These are phyloP conservation scores for Rhodotorula sp. DNA, from an alignment of 1,284 basidiomycete species.

Conservation along the genomic window DNA sequence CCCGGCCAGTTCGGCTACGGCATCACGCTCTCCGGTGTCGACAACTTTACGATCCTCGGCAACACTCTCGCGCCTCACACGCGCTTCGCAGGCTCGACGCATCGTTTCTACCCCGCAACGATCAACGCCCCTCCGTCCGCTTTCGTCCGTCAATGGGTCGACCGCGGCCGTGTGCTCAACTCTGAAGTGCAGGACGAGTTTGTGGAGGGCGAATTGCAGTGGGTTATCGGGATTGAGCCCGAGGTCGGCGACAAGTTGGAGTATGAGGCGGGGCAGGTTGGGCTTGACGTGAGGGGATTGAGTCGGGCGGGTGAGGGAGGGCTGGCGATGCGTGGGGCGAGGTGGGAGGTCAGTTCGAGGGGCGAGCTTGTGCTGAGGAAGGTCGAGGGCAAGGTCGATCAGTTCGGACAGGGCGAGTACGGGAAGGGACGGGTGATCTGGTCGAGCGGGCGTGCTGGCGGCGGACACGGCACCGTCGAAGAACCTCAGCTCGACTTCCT, in stretches of 20 bases:
- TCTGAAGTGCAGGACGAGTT: constrained; percentile 43
- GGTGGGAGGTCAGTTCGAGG: constrained; percentile 29
- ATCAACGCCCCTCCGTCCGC: constrained; percentile 41
- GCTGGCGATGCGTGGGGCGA: constrained; percentile 31
- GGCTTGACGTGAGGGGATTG: constrained; percentile 11
- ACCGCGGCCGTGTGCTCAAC: constrained; percentile 31
- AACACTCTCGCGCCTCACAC: constrained; percentile 40
- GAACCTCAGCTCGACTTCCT: constrained; percentile 35
- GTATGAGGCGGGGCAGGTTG: constrained; percentile 37
- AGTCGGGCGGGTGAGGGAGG: constrained; percentile 31
- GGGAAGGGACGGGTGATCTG: constrained; percentile 28
- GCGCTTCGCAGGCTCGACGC: constrained; percentile 39
- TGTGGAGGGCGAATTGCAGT: constrained; percentile 41
- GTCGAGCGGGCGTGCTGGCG: constrained; percentile 18
- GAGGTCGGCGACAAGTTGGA: constrained; percentile 36
- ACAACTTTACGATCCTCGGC: constrained; percentile 37
- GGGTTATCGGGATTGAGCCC: constrained; percentile 43
- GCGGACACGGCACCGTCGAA: background rate
- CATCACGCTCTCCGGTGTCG: constrained; percentile 41
- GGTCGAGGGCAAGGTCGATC: constrained; percentile 20
- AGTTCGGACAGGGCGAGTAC: constrained; percentile 20
- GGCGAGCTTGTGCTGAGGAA: constrained; percentile 28
- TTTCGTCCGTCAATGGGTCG: constrained; percentile 36
- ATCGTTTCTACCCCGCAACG: constrained; percentile 22
- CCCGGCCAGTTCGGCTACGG: constrained; percentile 45